phyloP scores from a whole-genome alignment of 2,329 filamentous ascomycete species.

The Penicillium sp. region DNA sequence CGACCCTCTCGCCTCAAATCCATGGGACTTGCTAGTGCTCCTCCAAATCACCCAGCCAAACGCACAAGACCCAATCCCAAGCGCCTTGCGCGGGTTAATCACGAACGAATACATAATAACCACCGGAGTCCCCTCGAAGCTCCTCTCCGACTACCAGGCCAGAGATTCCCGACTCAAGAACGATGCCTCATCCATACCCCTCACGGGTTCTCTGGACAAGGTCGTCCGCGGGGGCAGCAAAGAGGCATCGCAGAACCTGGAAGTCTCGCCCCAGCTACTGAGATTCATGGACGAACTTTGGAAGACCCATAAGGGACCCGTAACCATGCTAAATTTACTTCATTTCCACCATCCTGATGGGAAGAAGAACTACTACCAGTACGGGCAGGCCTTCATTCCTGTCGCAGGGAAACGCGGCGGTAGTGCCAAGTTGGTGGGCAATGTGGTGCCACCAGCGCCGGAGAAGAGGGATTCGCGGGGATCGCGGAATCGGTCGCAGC shows the following conservation, averaged over 20 bases:
- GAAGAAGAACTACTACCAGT: constrained; percentile 55
- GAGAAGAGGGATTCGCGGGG: constrained; percentile 24
- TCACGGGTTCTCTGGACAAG: constrained; percentile 28
- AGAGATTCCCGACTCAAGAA: constrained; percentile 20
- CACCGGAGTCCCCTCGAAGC: constrained; percentile 36
- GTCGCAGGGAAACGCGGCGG: constrained; percentile 56
- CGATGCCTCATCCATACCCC: constrained; percentile 10
- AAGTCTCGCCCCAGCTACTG: constrained; percentile 51
- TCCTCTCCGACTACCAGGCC: constrained; percentile 27
- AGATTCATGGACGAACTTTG: constrained; percentile 46
- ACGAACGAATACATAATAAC: constrained; percentile 31
- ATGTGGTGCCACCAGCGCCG: constrained; percentile 41
- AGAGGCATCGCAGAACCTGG: constrained; percentile 49
- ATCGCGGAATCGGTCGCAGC: constrained; percentile 15
- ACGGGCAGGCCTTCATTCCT: constrained; percentile 47
- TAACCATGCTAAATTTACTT: constrained; percentile 64
- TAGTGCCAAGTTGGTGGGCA: constrained; percentile 60
- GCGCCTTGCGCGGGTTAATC: constrained; percentile 15
- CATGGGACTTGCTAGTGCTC: constrained; percentile 39
- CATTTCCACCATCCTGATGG: constrained; percentile 51
- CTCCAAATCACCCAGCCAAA: constrained; percentile 11
- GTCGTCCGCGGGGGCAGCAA: constrained; percentile 17
- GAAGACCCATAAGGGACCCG: constrained; percentile 39
- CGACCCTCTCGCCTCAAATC: constrained; percentile 22
- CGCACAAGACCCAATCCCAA: constrained; percentile 19